These are phyloP conservation scores for Pelargonium australe DNA, from an alignment of 441 rosid genomes.

Conservation along the genomic window DNA sequence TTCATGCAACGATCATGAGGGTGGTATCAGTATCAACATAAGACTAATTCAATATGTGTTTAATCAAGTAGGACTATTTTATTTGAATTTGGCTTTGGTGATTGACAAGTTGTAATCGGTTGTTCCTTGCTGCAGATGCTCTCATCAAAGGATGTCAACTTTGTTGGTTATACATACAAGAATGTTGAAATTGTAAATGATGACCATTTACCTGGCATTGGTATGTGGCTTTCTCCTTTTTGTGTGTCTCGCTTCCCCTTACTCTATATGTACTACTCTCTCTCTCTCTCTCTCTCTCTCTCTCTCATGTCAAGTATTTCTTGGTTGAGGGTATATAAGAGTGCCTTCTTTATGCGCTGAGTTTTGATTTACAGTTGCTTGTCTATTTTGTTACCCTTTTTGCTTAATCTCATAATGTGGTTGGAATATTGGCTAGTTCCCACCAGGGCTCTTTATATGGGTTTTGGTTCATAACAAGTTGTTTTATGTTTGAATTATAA, in stretches of 20 bases:
- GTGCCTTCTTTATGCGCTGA: not conserved
- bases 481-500: not conserved
- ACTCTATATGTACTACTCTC: not conserved
- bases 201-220: not conserved
- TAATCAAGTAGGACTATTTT: not conserved
- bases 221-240: conserved; percentile 1
- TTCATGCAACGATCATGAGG: not conserved
- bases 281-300: too few species aligned
- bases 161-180: conserved; percentile 3
- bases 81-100: not conserved
- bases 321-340: not conserved
- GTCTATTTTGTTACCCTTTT: not conserved
- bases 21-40: not conserved
- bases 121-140: not conserved
- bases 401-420: not conserved
- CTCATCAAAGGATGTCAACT: conserved; percentile 4
- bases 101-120: not conserved
- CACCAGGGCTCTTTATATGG: not conserved
- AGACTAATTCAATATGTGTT: not conserved
- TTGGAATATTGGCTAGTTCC: not conserved
- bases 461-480: conserved; percentile 1
- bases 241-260: not conserved
- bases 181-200: conserved; percentile 1
- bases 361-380: not conserved
- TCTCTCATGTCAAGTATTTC: too few species aligned